Percentiles rank a stretch among this genome's conserved stretches.
phyloP scores from a whole-genome alignment of 2,329 filamentous ascomycete genomes.

The Lecanoromycetidae sp. region DNA sequence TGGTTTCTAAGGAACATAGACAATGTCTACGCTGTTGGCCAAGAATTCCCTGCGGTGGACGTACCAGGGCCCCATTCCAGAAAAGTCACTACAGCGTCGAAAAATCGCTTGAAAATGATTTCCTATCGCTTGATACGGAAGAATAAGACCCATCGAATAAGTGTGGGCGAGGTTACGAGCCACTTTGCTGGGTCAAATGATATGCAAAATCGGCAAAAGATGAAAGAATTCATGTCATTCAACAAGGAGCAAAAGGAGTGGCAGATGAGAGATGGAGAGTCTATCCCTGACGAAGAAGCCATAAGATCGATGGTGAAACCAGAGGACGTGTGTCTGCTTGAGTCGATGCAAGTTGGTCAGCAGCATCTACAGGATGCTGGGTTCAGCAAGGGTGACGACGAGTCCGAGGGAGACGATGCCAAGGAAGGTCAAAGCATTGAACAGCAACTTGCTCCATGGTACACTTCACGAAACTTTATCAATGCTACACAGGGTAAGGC shows the following conservation, averaged over 20 bases:
- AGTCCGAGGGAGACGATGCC: constrained; percentile 50
- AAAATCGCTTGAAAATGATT: constrained; percentile 93
- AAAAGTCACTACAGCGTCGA: constrained; percentile 92
- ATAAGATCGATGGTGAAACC: constrained; percentile 85
- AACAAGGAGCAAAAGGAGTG: constrained; percentile 80
- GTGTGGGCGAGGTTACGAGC: constrained; percentile 73
- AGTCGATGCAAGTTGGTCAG: constrained; percentile 92
- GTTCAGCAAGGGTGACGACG: constrained; percentile 51
- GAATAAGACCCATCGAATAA: constrained; percentile 55
- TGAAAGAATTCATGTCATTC: constrained; percentile 91
- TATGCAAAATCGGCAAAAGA: constrained; percentile 88
- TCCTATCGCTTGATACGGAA: constrained; percentile 78
- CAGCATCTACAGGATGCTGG: constrained; percentile 86
- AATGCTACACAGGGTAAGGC: constrained; percentile 89
- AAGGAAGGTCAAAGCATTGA: constrained; percentile 67
- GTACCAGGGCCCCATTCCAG: constrained; percentile 87
- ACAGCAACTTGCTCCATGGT: constrained; percentile 88
- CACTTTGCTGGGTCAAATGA: constrained; percentile 90
- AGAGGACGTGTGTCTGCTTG: constrained; percentile 86
- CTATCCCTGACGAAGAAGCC: constrained; percentile 64
- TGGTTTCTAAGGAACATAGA: constrained; percentile 86
- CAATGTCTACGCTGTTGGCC: constrained; percentile 79
- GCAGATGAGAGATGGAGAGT: constrained; percentile 61
- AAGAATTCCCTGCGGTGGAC: constrained; percentile 83
- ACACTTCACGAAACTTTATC: constrained; percentile 90